phyloP scores from a whole-genome alignment of 2,329 filamentous ascomycete genomes.

The Penicillium sp. region DNA sequence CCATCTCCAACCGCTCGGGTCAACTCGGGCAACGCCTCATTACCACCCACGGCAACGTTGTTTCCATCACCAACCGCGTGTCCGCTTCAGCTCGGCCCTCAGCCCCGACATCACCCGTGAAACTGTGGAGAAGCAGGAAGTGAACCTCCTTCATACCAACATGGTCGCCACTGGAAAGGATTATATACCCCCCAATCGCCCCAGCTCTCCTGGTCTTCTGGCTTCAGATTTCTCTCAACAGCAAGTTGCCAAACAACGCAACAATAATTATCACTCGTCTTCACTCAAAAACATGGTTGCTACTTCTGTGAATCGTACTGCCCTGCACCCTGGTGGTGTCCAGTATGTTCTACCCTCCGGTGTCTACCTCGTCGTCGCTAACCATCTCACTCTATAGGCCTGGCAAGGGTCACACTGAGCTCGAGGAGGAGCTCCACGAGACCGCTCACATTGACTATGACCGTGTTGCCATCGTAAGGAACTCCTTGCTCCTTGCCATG shows the following conservation, averaged over 20 bases:
- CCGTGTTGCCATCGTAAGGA: constrained; percentile 86
- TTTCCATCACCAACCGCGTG: constrained; percentile 19
- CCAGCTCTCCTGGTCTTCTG: constrained; percentile 44
- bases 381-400: constrained; percentile 52
- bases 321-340: constrained; percentile 83
- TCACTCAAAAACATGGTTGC: constrained; percentile 50
- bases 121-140: constrained; percentile 37
- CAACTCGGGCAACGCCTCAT: constrained; percentile 28
- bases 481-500: constrained; percentile 4
- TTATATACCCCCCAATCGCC: constrained; percentile 43
- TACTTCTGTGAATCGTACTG: constrained; percentile 77
- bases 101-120: constrained; percentile 38
- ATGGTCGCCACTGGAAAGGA: constrained; percentile 35
- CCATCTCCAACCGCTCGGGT: constrained; percentile 24
- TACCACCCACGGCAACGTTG: constrained; percentile 21
- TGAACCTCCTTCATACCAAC: constrained; percentile 23
- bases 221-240: constrained; percentile 54
- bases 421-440: constrained; percentile 96
- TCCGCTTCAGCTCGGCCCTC: constrained; percentile 22
- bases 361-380: constrained; percentile 12
- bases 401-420: constrained; percentile 82
- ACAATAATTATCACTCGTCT: constrained; percentile 55
- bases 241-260: constrained; percentile 53
- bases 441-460: constrained; percentile 99
- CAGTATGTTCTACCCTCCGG: constrained; percentile 53